Evolutionary conservation across 768 basidiomycete genomes (phyloP).

Genomic region (Calvatia gigantea): DNA sequence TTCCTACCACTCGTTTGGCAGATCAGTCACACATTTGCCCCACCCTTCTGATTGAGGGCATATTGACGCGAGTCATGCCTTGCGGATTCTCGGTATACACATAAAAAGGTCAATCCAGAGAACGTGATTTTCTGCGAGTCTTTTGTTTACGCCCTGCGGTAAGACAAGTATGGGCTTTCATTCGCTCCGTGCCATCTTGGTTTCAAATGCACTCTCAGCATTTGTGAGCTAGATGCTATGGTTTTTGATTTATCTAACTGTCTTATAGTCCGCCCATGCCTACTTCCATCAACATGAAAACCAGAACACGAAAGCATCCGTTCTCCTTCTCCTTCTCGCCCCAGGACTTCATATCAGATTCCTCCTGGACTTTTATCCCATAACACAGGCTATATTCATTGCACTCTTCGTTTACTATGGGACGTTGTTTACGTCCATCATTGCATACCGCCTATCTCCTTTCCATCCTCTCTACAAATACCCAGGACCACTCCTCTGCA

Average conservation of each 20-base stretch:
- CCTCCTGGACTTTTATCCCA: not conserved
- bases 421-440: conserved; percentile 11
- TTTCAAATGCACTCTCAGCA: not conserved
- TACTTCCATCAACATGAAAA: not conserved
- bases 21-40: no score
- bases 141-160: no score
- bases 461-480: conserved; percentile 34
- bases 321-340: not conserved
- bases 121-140: not conserved
- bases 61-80: no score
- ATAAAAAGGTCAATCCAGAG: not conserved
- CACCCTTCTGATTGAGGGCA: no score
- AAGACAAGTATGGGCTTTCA: not conserved
- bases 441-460: conserved; percentile 33
- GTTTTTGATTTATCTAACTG: not conserved
- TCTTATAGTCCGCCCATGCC: not conserved
- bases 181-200: not conserved
- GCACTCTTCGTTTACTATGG: conserved; percentile 9
- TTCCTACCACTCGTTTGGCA: no score
- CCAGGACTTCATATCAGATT: not conserved
- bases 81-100: no score
- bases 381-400: not conserved
- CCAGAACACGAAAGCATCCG: no score
- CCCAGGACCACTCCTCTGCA: conserved; percentile 32
- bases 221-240: not conserved